Evolutionary conservation across 805 yeast genomes (phyloP), one percentile per base, ranked within the genome.

Genomic region (Scheffersomyces ergatensis): DNA sequence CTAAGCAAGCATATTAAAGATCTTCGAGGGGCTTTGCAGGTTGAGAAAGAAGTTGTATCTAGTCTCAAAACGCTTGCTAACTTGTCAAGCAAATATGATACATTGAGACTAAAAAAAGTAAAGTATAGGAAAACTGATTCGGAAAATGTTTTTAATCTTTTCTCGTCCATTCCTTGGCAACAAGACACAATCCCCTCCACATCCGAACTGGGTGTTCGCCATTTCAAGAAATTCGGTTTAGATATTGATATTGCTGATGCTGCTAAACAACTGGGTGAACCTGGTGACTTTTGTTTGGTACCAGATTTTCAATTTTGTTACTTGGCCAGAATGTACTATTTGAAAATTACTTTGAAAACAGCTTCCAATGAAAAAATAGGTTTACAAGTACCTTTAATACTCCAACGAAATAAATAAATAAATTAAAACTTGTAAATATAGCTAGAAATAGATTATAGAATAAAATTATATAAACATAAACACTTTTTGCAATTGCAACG

Each of bases 301-400:
- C 74, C 74, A 3, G 68, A 62, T 34, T 68, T 68, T 49, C 74
- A 68, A 47, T 48, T 49, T 13, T 68, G 74, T 42, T 50, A 54
- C 32, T 25, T 63, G 35, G 61, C 68, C 2, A 49, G 74, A 26
- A 33, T 66, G 26, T 67, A 68, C 43, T 65, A 64, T 44, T 41
- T 65, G 21, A 54, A 55, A 26, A 38, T 63, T 14, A 45, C 46
- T 12, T 42, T 64, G 27, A 60, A 55, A 40, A 46, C 50, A 21
- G 50, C 56, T 2, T 57, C 53, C 32, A 54, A 53, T 9, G 65
- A 60, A 18, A 55, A 50, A 36, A 33, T 58, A 4, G 26, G 52
- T 6, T 21, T 62, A 17, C 53, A 56, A 35, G 56, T 62, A 4
- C 69, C 69, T 1, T 16, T 62, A 5, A 48, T 58, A 5, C 33